Conservation (phyloP, 73 alveolate genomes). For the Symbiodinium pilosum region DNA sequence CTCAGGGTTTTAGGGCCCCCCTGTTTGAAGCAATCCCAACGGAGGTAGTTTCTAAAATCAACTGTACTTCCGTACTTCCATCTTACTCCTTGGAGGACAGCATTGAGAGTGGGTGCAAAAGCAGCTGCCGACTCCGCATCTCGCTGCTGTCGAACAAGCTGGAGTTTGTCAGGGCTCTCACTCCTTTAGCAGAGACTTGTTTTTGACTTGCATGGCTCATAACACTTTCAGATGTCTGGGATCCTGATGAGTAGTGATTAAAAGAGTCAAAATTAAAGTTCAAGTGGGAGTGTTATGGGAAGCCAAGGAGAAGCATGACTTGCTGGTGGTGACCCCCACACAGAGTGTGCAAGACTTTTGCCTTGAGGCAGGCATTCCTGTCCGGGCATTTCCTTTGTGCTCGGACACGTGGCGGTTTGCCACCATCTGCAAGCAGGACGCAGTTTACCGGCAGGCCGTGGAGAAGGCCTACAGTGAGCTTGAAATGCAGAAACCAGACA, state of each 20-base stretch:
- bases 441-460: conserved; percentile 3
- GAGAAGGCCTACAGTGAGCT: not conserved
- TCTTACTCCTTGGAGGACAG: no score
- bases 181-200: not conserved
- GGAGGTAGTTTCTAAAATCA: no score
- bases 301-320: not conserved
- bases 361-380: not conserved
- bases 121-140: conserved; percentile 3
- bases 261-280: no score
- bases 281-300: no score
- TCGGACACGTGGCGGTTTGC: not conserved
- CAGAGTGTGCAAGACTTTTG: not conserved
- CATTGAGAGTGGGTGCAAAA: no score
- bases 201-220: no score
- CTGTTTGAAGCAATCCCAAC: no score
- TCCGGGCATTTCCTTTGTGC: not conserved
- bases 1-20: no score
- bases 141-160: not conserved
- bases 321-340: not conserved
- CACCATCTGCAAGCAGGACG: not conserved
- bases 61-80: no score
- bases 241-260: no score
- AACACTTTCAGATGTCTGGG: no score
- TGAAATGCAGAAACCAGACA: not conserved
- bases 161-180: not conserved